Evolutionary conservation across 1,284 basidiomycete genomes (phyloP), one percentile per base, ranked within the genome.

Genomic region (Coniferiporia weirii): DNA sequence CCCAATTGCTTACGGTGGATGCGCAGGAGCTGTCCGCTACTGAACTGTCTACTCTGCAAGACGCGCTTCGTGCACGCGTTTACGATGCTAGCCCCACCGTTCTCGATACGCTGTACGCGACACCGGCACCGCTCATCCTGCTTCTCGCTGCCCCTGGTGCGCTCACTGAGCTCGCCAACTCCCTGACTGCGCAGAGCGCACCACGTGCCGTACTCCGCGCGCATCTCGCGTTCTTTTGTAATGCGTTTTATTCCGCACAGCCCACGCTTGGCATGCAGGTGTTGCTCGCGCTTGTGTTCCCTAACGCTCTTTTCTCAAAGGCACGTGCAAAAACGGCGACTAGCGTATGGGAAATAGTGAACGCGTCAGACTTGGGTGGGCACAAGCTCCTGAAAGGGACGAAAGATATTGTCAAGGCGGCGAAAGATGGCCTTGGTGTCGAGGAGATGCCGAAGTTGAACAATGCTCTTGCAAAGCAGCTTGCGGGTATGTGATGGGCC

Each of bases 241-340:
- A 66, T 5, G 52, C 66, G 4, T 69, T 73, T 59, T 69, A 22
- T 57, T 57, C 56, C 22, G 55, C 60, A 22, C 52, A 78, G 50
- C 66, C 76, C 0, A 70, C 73, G 0, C 59, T 73, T 0, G 66
- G 72, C 10, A 69, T 77, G 27, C 69, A 76, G 3, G 71, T 88
- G 8, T 84, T 92, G 63, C 75, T 84, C 64, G 70, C 73, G 19
- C 69, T 89, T 1, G 70, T 95, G 51, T 88, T 92, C 67, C 88
- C 89, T 0, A 83, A 84, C 65, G 72, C 95, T 17, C 71, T 95
- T 12, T 85, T 83, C 62, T 86, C 86, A 4, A 90, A 89, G 66
- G 73, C 85, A 3, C 79, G 83, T 50, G 81, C 85, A 62, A 84
- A 82, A 65, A 85, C 83, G 0, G 77, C 81, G 0, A 76, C 79